Conservation (phyloP, 1,284 basidiomycete species). For the Sanghuangporus sanghuang region DNA sequence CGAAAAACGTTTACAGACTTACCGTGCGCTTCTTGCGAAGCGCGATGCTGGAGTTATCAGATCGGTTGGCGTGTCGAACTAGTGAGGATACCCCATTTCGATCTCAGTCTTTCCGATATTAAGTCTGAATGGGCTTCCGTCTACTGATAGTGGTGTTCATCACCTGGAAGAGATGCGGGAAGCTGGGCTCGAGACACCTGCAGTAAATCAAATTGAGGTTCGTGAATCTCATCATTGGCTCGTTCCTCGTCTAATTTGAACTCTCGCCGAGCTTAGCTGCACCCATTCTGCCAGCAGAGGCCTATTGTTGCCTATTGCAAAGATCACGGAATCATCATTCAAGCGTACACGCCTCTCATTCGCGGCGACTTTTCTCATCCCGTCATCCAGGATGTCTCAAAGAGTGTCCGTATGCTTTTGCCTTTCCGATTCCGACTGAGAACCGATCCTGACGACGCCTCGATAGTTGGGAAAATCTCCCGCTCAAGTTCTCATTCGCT, state of each 20-base stretch:
- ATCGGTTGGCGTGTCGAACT: constrained; percentile 55
- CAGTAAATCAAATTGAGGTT: constrained; percentile 46
- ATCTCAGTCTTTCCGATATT: neutral
- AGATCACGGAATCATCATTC: constrained; percentile 38
- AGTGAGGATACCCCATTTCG: constrained; percentile 27
- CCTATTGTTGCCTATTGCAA: constrained; percentile 46
- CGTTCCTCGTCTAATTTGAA: neutral
- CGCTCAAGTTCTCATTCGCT: constrained; percentile 62
- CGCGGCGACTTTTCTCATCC: constrained; percentile 39
- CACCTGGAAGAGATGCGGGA: constrained; percentile 45
- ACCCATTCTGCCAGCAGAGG: constrained; percentile 51
- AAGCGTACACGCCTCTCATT: constrained; percentile 51
- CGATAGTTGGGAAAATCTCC: constrained; percentile 41
- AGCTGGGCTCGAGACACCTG: constrained; percentile 36
- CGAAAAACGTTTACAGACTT: constrained; percentile 36
- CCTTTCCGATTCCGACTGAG: neutral
- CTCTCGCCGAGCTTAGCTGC: constrained; percentile 28
- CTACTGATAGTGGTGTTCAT: constrained; percentile 34
- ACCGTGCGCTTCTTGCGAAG: constrained; percentile 34
- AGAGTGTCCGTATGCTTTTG: constrained; percentile 31
- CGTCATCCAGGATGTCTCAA: constrained; percentile 35
- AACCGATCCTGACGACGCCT: constrained; percentile 32
- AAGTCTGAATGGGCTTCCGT: neutral
- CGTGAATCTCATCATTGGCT: neutral
- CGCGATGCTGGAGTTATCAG: constrained; percentile 44